Evolutionary conservation across 257 asterid genomes (phyloP).

Genomic region (Solanum habrochaites): DNA sequence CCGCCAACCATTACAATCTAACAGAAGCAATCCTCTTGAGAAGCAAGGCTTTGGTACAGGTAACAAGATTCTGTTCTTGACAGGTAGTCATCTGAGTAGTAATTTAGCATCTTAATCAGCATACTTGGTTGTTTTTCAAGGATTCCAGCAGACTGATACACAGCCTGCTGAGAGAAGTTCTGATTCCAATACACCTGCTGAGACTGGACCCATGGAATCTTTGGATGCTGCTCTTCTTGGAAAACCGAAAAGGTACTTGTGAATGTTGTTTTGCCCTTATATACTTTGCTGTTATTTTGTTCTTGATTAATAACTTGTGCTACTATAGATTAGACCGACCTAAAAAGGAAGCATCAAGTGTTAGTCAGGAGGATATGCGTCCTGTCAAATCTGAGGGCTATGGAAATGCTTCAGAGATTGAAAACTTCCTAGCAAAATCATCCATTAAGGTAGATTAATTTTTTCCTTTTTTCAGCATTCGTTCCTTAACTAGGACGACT

Average conservation of each 20-base stretch:
- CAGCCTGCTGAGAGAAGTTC: slow-evolving; percentile 17
- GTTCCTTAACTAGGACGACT: not conserved
- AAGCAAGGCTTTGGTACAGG: slow-evolving; percentile 38
- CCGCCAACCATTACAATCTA: slow-evolving; percentile 5
- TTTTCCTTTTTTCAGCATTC: not conserved
- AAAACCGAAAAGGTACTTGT: slow-evolving; percentile 59
- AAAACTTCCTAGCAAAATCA: slow-evolving; percentile 34
- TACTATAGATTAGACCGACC: slow-evolving; percentile 53
- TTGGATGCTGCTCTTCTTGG: slow-evolving; percentile 42
- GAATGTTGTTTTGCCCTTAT: not conserved
- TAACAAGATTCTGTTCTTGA: slow-evolving; percentile 18
- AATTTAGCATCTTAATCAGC: not conserved
- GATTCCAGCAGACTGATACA: slow-evolving; percentile 38
- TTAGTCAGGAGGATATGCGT: slow-evolving; percentile 15
- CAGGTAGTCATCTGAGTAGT: not conserved
- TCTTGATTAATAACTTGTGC: slow-evolving; percentile 4
- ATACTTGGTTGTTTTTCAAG: slow-evolving; percentile 40
- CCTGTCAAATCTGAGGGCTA: slow-evolving; percentile 20
- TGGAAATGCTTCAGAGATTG: slow-evolving; percentile 36
- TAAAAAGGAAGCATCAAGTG: slow-evolving; percentile 25
- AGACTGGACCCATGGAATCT: slow-evolving; percentile 6
- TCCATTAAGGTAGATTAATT: slow-evolving; percentile 42
- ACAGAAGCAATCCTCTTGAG: slow-evolving; percentile 11
- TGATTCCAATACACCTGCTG: slow-evolving; percentile 19
- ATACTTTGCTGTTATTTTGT: not conserved